A percentile compares a stretch with the other conserved stretches of the same genome.
These are phyloP conservation scores for Populus trichocarpa DNA, from an alignment of 441 rosid species.

Conservation along the genomic window DNA sequence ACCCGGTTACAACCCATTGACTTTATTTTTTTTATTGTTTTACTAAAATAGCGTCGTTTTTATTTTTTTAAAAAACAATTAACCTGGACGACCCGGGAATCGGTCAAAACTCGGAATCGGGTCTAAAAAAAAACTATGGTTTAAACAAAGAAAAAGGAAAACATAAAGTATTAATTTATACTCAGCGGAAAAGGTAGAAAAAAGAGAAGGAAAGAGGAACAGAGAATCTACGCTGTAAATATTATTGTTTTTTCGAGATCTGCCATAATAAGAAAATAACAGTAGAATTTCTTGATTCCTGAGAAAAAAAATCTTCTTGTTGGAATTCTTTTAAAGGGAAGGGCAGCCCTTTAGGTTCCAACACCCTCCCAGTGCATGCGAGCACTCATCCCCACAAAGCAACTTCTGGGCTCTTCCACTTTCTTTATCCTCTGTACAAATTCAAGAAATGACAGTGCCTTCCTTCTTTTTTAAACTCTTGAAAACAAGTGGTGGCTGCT, in stretches of 20 bases:
- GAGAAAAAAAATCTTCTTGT: not conserved
- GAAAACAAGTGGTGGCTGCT: not conserved
- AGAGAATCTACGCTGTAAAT: not conserved
- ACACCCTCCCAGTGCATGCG: not conserved
- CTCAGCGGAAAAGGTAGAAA: too few relatives aligned
- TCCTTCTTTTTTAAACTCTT: not conserved
- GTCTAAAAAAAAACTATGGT: too few relatives aligned
- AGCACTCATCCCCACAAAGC: not conserved
- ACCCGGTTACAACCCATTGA: too few relatives aligned
- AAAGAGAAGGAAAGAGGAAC: not conserved
- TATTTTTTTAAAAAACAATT: too few relatives aligned
- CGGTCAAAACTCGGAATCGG: too few relatives aligned
- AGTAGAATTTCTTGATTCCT: not conserved
- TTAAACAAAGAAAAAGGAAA: too few relatives aligned
- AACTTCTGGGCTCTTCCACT: not conserved
- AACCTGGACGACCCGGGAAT: too few relatives aligned
- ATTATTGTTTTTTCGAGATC: not conserved
- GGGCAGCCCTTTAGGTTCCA: not conserved
- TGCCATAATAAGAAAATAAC: not conserved
- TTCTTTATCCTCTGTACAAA: not conserved
- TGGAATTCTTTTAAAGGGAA: not conserved
- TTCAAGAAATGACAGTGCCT: slow-evolving; percentile 6
- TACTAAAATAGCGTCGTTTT: too few relatives aligned
- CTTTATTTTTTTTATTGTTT: too few relatives aligned
- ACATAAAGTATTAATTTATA: not conserved